Conservation (phyloP, 73 alveolate genomes). For the Halteria grandinella region DNA sequence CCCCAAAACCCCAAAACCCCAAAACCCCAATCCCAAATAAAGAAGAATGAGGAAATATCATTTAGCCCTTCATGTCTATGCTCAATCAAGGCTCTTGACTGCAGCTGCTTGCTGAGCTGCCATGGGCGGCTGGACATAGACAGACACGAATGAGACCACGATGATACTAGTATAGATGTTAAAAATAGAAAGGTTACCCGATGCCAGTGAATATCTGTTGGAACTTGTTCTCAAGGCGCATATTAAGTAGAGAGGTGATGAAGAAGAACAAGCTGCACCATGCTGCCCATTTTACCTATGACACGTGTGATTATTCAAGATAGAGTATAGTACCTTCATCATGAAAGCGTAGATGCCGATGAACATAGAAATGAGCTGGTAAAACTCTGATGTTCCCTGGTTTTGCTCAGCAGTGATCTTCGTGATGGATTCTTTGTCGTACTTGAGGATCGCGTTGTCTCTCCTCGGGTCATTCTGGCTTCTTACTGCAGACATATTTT, state of each 20-base stretch:
- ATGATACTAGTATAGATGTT: constrained; percentile 5
- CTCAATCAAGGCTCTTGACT: no score
- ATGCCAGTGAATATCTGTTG: constrained; percentile 51
- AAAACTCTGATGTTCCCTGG: constrained; percentile 20
- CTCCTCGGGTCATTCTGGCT: constrained; percentile 35
- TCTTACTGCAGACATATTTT: no score
- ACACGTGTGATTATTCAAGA: neutral
- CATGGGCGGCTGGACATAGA: constrained; percentile 21
- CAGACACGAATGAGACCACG: constrained; percentile 48
- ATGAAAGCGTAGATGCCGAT: constrained; percentile 45
- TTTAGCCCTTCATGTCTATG: no score
- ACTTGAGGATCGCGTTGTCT: constrained; percentile 7
- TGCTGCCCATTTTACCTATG: constrained; percentile 60
- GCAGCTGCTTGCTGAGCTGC: constrained; percentile 20
- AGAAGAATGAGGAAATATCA: no score
- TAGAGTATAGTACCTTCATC: constrained; percentile 10
- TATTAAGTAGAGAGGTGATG: constrained; percentile 31
- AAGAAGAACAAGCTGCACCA: constrained; percentile 46
- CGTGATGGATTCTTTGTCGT: constrained; percentile 28
- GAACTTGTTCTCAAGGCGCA: constrained; percentile 48
- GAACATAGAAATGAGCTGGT: constrained; percentile 31
- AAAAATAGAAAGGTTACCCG: constrained; percentile 6
- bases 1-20: no score
- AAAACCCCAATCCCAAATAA: no score
- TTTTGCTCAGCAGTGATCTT: neutral